Evolutionary conservation across 1,284 basidiomycete genomes (phyloP).

Genomic region (Ustilago hordei): DNA sequence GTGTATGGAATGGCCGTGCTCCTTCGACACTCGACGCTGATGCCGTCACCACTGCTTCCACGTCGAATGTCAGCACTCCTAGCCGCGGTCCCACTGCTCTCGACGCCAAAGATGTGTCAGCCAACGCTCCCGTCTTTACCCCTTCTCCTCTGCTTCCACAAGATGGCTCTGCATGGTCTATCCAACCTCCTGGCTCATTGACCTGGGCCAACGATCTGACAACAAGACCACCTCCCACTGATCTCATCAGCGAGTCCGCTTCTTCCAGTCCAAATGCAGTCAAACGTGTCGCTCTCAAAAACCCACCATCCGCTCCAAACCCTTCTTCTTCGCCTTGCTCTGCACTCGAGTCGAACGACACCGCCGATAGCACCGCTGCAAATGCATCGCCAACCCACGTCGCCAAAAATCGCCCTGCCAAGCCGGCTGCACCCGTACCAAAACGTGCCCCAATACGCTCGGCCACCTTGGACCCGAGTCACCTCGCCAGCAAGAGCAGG

Average conservation of each 20-base stretch:
- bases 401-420: constrained; percentile 5
- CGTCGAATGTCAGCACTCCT: constrained; percentile 50
- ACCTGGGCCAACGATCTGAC: constrained; percentile 40
- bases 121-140: constrained; percentile 28
- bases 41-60: constrained; percentile 37
- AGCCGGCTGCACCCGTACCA: constrained; percentile 29
- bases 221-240: constrained; percentile 9
- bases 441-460: constrained; percentile 49
- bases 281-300: constrained; percentile 22
- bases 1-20: constrained; percentile 46
- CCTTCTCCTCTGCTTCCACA: constrained; percentile 42
- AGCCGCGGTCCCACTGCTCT: constrained; percentile 24
- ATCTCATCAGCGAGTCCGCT: constrained; percentile 20
- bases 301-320: background rate
- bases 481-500: constrained; percentile 28
- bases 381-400: constrained; percentile 11
- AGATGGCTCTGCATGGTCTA: constrained; percentile 47
- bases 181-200: constrained; percentile 20
- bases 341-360: constrained; percentile 5
- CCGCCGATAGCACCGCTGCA: background rate
- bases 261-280: constrained; percentile 30
- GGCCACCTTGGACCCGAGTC: constrained; percentile 38
- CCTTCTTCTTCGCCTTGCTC: constrained; percentile 9
- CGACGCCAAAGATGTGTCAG: constrained; percentile 23
- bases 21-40: constrained; percentile 43